Base-by-base conservation (phyloP, 2,329 filamentous ascomycete species). In the Monilinia laxa region DNA sequence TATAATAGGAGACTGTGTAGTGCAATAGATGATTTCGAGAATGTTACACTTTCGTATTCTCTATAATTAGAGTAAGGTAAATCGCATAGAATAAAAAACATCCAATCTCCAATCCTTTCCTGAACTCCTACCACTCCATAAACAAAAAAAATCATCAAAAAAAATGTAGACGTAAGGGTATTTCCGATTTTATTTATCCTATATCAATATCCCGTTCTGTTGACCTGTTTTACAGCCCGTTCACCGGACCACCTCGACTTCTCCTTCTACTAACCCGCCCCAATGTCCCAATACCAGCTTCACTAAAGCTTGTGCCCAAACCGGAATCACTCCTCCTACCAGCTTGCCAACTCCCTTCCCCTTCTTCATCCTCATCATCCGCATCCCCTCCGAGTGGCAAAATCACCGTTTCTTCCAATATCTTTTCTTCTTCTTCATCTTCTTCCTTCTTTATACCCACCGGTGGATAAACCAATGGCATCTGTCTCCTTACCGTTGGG, bases 261-360 rank as follows among this genome's bases (percentile, higher is more conserved):
- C 68, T 75, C 68, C 74, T 73, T 67, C 74, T 74, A n/a, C 63
- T 67, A 14, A 74, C 20, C 10, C 56, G 51, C 3, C 35, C 64
- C n/a, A 65, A 66, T 47, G 55, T 66, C 53, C 70, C 68, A 31
- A 69, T 69, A 20, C 77, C 76, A 47, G 75, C 78, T 52, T 81
- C 80, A 68, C 79, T 81, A 68, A 79, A 83, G 68, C 84, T 86
- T 35, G 85, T 87, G 4, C 85, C 85, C 66, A 84, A 74, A 0
- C 84, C 84, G 23, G 80, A 83, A 71, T 84, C 82, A 11, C 77
- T 73, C 71, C 64, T 76, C 57, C 68, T 78, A 45, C 71, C 71
- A 47, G 66, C 72, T 47, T 65, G 72, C 14, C 72, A 71, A 25
- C 70, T 70, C 2, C 75, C 73, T n/a, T 74, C 76, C n/a, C 78